These are phyloP conservation scores for Colletotrichum viniferum DNA, from an alignment of 2,329 filamentous ascomycete genomes.

Conservation along the genomic window DNA sequence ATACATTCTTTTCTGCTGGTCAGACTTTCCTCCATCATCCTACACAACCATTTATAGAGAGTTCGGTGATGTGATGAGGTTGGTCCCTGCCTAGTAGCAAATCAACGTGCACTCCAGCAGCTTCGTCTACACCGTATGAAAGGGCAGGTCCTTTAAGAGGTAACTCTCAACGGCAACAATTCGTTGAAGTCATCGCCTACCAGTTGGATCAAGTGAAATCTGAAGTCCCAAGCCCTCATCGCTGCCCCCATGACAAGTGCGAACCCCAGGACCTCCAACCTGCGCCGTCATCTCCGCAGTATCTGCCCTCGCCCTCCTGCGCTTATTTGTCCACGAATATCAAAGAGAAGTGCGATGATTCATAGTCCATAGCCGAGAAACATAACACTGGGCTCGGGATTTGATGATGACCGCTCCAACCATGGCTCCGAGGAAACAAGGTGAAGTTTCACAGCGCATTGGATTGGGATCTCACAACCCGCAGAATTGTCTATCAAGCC, in stretches of 20 bases:
- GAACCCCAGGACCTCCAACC: not conserved
- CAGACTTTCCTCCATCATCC: no score
- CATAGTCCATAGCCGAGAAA: not conserved
- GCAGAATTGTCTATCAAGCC: no score
- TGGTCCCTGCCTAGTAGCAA: fast-evolving
- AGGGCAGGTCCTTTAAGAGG: not conserved
- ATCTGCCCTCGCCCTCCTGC: not conserved
- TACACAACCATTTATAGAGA: not conserved
- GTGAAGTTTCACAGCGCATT: no score
- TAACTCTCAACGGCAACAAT: not conserved
- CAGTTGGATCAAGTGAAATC: not conserved
- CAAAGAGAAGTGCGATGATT: not conserved
- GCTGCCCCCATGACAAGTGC: not conserved
- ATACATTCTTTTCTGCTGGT: no score
- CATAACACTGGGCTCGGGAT: not conserved
- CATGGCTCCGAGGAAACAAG: not conserved
- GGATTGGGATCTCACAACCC: no score
- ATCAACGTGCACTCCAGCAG: fast-evolving
- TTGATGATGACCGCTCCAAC: not conserved
- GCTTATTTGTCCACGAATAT: not conserved
- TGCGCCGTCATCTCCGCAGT: no score
- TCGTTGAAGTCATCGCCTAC: no score
- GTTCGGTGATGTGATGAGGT: not conserved
- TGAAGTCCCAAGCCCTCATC: not conserved
- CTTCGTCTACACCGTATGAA: not conserved